phyloP scores from a whole-genome alignment of 2,329 filamentous ascomycete genomes.

The Emergomyces orientalis region DNA sequence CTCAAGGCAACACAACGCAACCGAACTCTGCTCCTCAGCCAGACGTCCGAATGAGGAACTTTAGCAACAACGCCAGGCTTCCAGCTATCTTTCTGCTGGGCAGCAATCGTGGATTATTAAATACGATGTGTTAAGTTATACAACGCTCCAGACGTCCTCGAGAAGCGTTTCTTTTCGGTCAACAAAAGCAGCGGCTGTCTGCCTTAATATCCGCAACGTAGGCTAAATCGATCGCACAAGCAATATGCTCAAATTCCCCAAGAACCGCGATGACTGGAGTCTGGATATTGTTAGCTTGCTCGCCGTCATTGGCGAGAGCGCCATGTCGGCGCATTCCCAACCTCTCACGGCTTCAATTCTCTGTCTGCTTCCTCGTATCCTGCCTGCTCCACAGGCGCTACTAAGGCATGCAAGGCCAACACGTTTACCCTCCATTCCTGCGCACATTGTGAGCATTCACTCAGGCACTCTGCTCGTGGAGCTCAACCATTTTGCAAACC shows the following conservation, averaged over 20 bases:
- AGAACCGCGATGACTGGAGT: slow-evolving; percentile 37
- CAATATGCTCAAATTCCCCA: slow-evolving; percentile 7
- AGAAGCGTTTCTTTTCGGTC: background rate
- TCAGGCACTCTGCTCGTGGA: slow-evolving; percentile 47
- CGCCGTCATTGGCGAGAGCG: slow-evolving; percentile 53
- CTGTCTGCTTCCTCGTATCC: slow-evolving; percentile 50
- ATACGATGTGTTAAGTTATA: background rate
- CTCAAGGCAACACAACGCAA: background rate
- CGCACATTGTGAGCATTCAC: slow-evolving; percentile 50
- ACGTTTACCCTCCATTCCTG: slow-evolving; percentile 47
- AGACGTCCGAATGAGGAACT: background rate
- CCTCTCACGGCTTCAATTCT: slow-evolving; percentile 50
- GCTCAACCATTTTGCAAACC: slow-evolving; percentile 54
- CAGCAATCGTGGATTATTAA: background rate
- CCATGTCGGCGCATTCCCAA: slow-evolving; percentile 50
- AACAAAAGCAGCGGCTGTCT: background rate
- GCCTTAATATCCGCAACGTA: background rate
- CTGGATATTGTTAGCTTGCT: slow-evolving; percentile 55
- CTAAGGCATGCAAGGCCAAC: slow-evolving; percentile 47
- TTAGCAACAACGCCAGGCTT: background rate
- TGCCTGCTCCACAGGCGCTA: slow-evolving; percentile 55
- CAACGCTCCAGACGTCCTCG: background rate
- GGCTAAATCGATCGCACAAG: background rate
- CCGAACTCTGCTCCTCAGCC: background rate
- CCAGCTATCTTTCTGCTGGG: background rate